Conservation (phyloP, 176 grass and related monocot genomes). For the Zizania latifolia region DNA sequence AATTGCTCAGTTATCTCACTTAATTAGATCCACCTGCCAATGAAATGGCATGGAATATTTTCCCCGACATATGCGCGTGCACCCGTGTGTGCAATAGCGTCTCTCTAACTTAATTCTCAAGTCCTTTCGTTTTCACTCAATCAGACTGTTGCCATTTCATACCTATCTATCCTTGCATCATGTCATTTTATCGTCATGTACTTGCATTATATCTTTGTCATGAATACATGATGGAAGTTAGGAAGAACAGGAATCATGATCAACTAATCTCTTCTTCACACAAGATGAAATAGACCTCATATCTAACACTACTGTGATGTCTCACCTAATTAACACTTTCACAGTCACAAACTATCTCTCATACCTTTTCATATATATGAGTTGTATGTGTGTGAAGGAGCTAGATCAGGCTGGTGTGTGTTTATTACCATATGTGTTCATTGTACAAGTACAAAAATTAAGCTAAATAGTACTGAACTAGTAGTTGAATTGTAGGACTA, state of each 20-base stretch:
- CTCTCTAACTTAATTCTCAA: background rate
- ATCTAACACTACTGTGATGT: conserved; percentile 30
- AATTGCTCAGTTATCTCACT: background rate
- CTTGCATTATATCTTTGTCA: background rate
- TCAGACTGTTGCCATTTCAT: background rate
- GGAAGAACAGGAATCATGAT: background rate
- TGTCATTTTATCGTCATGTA: background rate
- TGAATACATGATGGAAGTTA: background rate
- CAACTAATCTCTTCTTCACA: background rate
- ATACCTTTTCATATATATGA: no score
- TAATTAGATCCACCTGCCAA: background rate
- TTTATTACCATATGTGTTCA: no score
- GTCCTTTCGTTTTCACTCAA: conserved; percentile 12
- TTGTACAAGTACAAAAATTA: no score
- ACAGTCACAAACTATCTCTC: no score
- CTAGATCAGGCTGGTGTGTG: no score
- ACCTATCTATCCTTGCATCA: background rate
- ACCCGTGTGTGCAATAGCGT: background rate
- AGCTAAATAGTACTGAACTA: no score
- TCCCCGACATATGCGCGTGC: background rate
- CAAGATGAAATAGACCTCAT: conserved; percentile 26
- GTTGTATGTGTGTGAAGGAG: no score
- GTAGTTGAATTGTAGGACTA: no score
- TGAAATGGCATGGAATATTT: background rate
- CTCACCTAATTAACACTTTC: conserved; percentile 37